Conservation (phyloP, 2,329 filamentous ascomycete species). For the Trichoderma breve region DNA sequence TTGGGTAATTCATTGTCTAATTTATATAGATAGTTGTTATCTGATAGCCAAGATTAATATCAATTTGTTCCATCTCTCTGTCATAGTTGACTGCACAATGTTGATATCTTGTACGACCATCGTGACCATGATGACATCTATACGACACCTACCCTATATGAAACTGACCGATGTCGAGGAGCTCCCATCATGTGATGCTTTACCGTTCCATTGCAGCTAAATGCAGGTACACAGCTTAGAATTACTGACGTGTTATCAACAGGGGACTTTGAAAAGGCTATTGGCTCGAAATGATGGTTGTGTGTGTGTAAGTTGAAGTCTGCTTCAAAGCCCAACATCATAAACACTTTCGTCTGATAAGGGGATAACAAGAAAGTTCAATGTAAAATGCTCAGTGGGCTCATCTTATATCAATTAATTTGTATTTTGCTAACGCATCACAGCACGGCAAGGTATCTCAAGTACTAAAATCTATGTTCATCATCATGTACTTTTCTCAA, state of each 20-base stretch:
- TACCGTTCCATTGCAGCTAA: background rate
- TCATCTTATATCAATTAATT: background rate
- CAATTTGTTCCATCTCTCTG: background rate
- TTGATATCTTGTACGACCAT: background rate
- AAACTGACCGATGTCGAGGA: background rate
- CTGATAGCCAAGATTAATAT: background rate
- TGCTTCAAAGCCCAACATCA: background rate
- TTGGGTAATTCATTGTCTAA: background rate
- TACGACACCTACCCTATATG: background rate
- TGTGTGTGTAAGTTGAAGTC: background rate
- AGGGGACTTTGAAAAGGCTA: background rate
- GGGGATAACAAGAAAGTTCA: too few relatives aligned
- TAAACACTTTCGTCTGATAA: background rate
- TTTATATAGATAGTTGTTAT: background rate
- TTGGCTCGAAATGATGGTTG: background rate
- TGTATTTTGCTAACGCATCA: background rate
- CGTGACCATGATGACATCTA: background rate
- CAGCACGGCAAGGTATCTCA: background rate
- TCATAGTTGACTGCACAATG: background rate
- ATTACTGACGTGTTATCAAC: background rate
- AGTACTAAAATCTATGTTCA: background rate
- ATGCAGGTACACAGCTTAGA: background rate
- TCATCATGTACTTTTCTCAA: background rate
- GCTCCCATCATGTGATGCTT: background rate
- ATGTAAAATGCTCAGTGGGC: background rate